Evolutionary conservation across 305 asterid species (phyloP).

Genomic region (Withania somnifera): DNA sequence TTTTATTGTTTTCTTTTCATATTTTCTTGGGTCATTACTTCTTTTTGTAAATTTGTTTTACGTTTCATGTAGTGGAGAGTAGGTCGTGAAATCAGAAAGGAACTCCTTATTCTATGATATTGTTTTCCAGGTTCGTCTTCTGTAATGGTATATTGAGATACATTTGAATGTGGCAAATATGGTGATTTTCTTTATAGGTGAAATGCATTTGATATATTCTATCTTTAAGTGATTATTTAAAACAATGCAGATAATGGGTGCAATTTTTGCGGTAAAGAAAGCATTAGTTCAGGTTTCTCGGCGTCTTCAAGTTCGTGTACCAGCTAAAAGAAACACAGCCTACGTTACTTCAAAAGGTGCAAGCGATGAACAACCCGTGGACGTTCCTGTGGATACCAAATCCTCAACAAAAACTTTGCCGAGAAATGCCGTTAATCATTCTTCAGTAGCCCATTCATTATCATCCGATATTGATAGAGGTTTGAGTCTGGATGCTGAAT

Average conservation of each 20-base stretch:
- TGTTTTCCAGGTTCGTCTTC: background rate
- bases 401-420: background rate
- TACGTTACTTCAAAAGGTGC: constrained; percentile 11
- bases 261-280: constrained; percentile 33
- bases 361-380: constrained; percentile 7
- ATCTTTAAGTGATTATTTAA: constrained; percentile 7
- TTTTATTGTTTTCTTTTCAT: background rate
- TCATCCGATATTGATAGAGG: constrained; percentile 24
- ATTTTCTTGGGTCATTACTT: background rate
- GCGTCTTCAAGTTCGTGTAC: constrained; percentile 30
- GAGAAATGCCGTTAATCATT: constrained; percentile 13
- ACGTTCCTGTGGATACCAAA: constrained; percentile 7
- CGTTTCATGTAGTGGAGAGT: background rate
- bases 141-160: background rate
- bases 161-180: background rate
- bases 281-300: constrained; percentile 41
- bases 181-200: background rate
- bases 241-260: constrained; percentile 42
- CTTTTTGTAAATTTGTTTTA: background rate
- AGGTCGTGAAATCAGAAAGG: background rate
- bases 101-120: background rate
- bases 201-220: background rate
- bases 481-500: constrained; percentile 21
- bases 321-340: constrained; percentile 16
- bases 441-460: constrained; percentile 20